phyloP scores from a whole-genome alignment of 2,329 filamentous ascomycete genomes.

The Xylaria sp. region DNA sequence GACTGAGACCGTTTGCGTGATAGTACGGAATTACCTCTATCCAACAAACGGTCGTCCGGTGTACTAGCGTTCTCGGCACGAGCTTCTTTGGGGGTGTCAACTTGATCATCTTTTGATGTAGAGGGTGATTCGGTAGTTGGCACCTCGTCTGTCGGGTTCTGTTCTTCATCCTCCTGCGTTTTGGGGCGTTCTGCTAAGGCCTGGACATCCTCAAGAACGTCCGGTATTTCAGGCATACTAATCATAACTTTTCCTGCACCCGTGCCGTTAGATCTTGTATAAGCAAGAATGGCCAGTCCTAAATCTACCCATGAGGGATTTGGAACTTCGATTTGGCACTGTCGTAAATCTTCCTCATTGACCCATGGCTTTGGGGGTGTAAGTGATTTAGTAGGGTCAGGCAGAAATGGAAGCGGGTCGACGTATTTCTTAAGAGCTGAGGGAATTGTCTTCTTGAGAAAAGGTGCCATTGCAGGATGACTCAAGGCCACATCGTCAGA shows the following conservation, averaged over 20 bases:
- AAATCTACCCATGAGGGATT: constrained; percentile 56
- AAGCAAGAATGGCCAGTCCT: constrained; percentile 54
- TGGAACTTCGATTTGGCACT: constrained; percentile 47
- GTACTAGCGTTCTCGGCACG: constrained; percentile 46
- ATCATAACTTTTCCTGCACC: constrained; percentile 51
- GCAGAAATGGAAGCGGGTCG: constrained; percentile 71
- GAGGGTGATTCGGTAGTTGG: constrained; percentile 29
- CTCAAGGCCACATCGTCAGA: constrained; percentile 66
- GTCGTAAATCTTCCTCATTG: constrained; percentile 21
- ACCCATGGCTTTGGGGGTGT: constrained; percentile 38
- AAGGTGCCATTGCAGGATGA: constrained; percentile 70
- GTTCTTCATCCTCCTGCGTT: constrained; percentile 29
- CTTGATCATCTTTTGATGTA: constrained; percentile 50
- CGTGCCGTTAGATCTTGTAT: constrained; percentile 50
- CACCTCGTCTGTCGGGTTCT: constrained; percentile 13
- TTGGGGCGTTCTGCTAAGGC: constrained; percentile 42
- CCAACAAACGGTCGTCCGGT: constrained; percentile 49
- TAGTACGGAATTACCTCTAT: constrained; percentile 53
- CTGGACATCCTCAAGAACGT: constrained; percentile 46
- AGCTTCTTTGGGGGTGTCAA: constrained; percentile 52
- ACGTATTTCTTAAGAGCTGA: constrained; percentile 62
- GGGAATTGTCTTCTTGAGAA: constrained; percentile 63
- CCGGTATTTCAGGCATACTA: constrained; percentile 51
- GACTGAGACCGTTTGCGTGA: constrained; percentile 72
- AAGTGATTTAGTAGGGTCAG: constrained; percentile 57